Conservation (phyloP, 805 yeast species). For the Kodamaea neixiangensis region DNA sequence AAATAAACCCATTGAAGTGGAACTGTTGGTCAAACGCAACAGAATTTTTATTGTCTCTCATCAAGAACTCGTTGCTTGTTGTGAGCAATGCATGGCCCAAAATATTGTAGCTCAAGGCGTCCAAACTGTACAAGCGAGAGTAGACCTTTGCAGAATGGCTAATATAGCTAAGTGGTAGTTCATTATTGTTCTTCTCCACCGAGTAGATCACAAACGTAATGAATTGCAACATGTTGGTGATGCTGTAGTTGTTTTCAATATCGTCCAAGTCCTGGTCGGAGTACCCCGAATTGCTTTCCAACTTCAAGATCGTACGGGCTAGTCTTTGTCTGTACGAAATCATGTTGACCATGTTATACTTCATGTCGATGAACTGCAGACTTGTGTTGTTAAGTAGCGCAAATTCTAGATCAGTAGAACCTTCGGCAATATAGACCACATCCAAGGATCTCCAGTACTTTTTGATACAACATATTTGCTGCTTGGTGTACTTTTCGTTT, state of each 20-base stretch:
- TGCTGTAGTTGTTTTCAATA: conserved; percentile 18
- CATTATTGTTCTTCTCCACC: conserved; percentile 15
- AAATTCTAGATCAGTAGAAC: background rate
- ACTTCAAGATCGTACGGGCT: conserved; percentile 9
- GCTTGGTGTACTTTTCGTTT: conserved; percentile 1
- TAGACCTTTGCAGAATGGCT: conserved; percentile 17
- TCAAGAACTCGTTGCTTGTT: conserved; percentile 9
- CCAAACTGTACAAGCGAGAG: conserved; percentile 20
- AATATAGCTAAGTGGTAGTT: conserved; percentile 14
- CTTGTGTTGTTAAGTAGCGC: conserved; percentile 1
- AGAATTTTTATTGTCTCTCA: background rate
- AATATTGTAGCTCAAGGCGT: conserved; percentile 13
- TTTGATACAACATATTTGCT: conserved; percentile 8
- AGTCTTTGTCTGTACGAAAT: conserved; percentile 6
- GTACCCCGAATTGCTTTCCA: background rate
- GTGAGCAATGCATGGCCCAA: conserved; percentile 21
- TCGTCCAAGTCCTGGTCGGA: conserved; percentile 9
- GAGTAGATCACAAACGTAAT: conserved; percentile 16
- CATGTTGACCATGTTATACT: conserved; percentile 10
- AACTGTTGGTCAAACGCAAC: conserved; percentile 11
- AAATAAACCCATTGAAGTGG: conserved; percentile 10
- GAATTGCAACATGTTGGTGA: conserved; percentile 18
- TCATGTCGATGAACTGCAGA: conserved; percentile 1
- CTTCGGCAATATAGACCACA: conserved; percentile 3
- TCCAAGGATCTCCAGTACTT: conserved; percentile 11